Base-by-base conservation (phyloP, 345 rosid genomes). In the Populus euphratica region DNA sequence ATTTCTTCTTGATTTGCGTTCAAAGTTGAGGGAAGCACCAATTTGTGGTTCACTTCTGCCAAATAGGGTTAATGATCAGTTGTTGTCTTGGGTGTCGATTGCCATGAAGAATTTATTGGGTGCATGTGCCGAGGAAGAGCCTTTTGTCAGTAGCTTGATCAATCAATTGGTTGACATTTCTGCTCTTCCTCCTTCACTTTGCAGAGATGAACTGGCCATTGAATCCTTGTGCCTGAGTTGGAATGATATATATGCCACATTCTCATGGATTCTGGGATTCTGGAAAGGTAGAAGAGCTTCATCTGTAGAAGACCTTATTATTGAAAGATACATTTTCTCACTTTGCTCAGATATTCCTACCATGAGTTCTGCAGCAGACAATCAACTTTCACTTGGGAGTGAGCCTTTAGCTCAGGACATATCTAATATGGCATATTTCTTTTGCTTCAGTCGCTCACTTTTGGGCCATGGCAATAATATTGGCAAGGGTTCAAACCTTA, bases 311-410 rank as follows among this genome's bases (percentile, higher is more conserved):
- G 99, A 93, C 79, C 87, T 93, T 78, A 82, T 96, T 52, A 85
- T 92, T 80, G 99, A 96, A 88, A 90, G 99, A 85, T 96, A 96
- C 82, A 64, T 92, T 68, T 96, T 91, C 83, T 69, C 84, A 27
- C 97, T 96, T 81, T 91, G 96, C 84, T 89, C 91, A 86, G 99
- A 96, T 86, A 81, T 92, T 77, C 86, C 94, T 72, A 75, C 79
- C 35, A 75, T 81, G 78, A 79, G 82, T 61, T 75, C 78, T 49
- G 62, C 83, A 49, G 69, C 77, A 52, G 88, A 86, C 64, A 49
- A 70, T 81, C 89, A 77, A 74, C 81, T 86, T 77, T 82, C 85
- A 50, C 65, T 78, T 70, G 73, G 79, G 88, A 78, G 84, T 72
- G 87, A 82, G 73, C 70, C 83, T 63, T 83, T 81, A 74, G 66